Evolutionary conservation across 176 grass and related monocot species (phyloP), one percentile per base, ranked within the genome.

Genomic region (Phoenix dactylifera): DNA sequence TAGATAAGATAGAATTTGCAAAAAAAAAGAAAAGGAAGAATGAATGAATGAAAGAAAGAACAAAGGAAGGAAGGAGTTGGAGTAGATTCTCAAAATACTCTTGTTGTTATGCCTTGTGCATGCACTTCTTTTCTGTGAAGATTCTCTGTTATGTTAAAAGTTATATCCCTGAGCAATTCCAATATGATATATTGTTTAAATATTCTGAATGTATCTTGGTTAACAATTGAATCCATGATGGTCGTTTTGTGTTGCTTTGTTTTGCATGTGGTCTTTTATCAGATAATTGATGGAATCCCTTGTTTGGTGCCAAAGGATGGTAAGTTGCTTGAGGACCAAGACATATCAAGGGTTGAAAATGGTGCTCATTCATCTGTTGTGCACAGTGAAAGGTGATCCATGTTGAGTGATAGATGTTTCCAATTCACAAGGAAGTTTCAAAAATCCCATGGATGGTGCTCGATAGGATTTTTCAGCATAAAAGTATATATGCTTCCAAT

Each of bases 251-350:
- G 4, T 80, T 48, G 9, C 10, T 44, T 44, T 44, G 35, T 44
- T 12, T 44, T 49, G 18, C 24, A 60, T 22, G 44, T 67, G 18
- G 4, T 71, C 58, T 24, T 70, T 25, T 16, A 50, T 82, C 35
- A 95, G 90, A 77, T 95, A 69, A 49, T 86, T 4, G 71, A 86
- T 84, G 83, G 90, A 16, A 80, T 84, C 51, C 90, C 90, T 67
- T 86, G 20, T 74, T 77, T 95, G 52, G 64, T 81, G 18, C 90
- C 83, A 35, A 89, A 84, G 71, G 83, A 84, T 57, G 86, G 90
- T 17, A 90, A 87, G 57, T 67, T 90, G 30, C 59, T 95, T 19
- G 67, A 76, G 7, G 57, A 82, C 20, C 56, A 81, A 78, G 71
- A 64, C 16, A 78, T 63, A 73, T 57, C 55, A 54, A 74, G 68